Base-by-base conservation (phyloP, 192 early-diverging fungal species). In the Rhizoclosmatium sp. region DNA sequence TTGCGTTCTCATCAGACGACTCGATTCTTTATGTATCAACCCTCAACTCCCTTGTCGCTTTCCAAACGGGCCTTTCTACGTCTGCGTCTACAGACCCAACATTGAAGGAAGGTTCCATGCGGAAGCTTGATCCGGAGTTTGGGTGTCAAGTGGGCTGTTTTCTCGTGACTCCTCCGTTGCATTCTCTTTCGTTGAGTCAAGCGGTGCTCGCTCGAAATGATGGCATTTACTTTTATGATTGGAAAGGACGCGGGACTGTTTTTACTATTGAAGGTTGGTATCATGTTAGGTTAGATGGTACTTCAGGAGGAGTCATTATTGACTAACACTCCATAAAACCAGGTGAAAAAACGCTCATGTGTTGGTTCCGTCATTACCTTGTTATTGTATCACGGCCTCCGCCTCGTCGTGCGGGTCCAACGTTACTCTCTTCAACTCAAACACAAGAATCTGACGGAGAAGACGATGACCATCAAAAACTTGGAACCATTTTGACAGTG, bases 221-320 rank as follows among this genome's bases (percentile, higher is more conserved):
- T 82, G 93, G 94, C 9, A 92, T 99, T 2, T 97, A 95, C 81
- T 94, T 96, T 60, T 99, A 97, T 81, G 94, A 90, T 59, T 81
- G 90, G 0, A 94, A 96, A n/a, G 97, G 97, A 9, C 89, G 95
- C 44, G 96, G 96, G 2, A 92, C 94, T 3, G 97, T 95, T 76
- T 96, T 95, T 83, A 93, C 93, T 4, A 96, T 96, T 78, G 95
- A 97, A 59, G 91, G 90, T 62, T 72, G 81, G 51, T 86, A 83
- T 47, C 31, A 31, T 31, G 0, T 31, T 31, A 31, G 31, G 31
- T 31, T 31, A 31, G 31, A 31, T 31, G 31, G 31, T 31, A 0
- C 31, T 31, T 31, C 31, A 31, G 0, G 31, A 31, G 31, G 31
- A 31, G 31, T 31, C 31, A 31, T 0, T 31, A 31, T 31, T 0